Percentiles rank a stretch among this genome's conserved stretches.
These are phyloP conservation scores for Colletotrichum siamense DNA, from an alignment of 2,329 filamentous ascomycete species.

Conservation along the genomic window DNA sequence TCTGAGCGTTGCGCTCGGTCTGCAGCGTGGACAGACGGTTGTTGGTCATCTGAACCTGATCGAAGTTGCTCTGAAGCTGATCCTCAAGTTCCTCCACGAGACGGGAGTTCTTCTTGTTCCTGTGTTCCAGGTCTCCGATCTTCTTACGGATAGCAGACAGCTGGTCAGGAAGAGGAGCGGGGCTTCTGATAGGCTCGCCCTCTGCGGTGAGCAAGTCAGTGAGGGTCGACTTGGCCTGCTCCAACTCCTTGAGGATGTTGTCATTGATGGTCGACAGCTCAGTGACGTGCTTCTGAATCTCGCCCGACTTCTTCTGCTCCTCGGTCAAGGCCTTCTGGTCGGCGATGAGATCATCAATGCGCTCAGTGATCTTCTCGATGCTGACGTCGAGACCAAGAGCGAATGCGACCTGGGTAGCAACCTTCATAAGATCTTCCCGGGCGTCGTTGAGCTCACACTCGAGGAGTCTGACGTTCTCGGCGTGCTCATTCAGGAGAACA, in stretches of 20 bases:
- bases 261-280: constrained; percentile 65
- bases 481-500: constrained; percentile 65
- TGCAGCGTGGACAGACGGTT: constrained; percentile 87
- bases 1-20: constrained; percentile 73
- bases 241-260: constrained; percentile 65
- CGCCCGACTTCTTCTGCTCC: constrained; percentile 63
- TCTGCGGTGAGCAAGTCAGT: constrained; percentile 59
- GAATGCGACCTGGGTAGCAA: constrained; percentile 67
- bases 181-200: constrained; percentile 46
- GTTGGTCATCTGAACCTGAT: constrained; percentile 84
- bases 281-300: constrained; percentile 60
- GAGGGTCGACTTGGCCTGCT: constrained; percentile 61
- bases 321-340: constrained; percentile 64
- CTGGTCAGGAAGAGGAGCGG: constrained; percentile 58
- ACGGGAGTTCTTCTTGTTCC: constrained; percentile 89
- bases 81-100: constrained; percentile 96
- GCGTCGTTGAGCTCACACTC: constrained; percentile 69
- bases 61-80: constrained; percentile 92
- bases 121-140: constrained; percentile 64
- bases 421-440: constrained; percentile 69
- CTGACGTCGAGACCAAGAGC: constrained; percentile 68
- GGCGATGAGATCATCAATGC: constrained; percentile 61
- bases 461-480: constrained; percentile 59
- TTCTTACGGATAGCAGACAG: constrained; percentile 69
- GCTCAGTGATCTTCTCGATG: constrained; percentile 70